phyloP scores from a whole-genome alignment of 225 moss, liverwort and hornwort genomes.

The Marchantia paleacea region DNA sequence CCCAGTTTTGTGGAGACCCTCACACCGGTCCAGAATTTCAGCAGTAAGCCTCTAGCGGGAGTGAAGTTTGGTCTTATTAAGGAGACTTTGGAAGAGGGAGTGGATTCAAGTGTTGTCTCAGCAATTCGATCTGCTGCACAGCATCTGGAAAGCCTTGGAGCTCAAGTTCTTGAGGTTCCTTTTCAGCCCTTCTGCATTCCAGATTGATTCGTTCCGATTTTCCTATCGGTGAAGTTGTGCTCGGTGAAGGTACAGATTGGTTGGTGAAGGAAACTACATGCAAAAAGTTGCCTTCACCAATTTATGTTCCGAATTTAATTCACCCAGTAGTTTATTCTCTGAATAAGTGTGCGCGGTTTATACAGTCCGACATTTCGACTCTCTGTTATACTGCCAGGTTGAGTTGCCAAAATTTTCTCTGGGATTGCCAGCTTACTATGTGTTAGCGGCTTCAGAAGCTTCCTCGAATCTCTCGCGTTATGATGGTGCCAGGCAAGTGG shows the following conservation, averaged over 20 bases:
- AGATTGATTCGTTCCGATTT: neutral
- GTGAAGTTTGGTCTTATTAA: constrained; percentile 69
- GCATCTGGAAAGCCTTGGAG: constrained; percentile 85
- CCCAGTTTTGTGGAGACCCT: constrained; percentile 58
- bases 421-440: constrained; percentile 88
- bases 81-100: constrained; percentile 76
- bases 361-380: neutral
- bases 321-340: too few relatives aligned
- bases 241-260: neutral
- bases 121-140: constrained; percentile 61
- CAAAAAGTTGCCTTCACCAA: neutral
- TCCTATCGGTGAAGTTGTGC: neutral
- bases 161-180: constrained; percentile 60
- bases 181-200: neutral
- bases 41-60: constrained; percentile 74
- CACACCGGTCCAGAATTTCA: constrained; percentile 45
- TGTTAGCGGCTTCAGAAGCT: constrained; percentile 83
- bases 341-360: neutral
- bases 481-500: constrained; percentile 72
- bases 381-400: constrained; percentile 42
- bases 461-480: constrained; percentile 93
- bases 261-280: neutral
- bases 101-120: constrained; percentile 60
- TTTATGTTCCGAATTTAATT: neutral
- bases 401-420: constrained; percentile 64